These are phyloP conservation scores for Verticillium isaacii DNA, from an alignment of 2,329 filamentous ascomycete genomes.

Conservation along the genomic window DNA sequence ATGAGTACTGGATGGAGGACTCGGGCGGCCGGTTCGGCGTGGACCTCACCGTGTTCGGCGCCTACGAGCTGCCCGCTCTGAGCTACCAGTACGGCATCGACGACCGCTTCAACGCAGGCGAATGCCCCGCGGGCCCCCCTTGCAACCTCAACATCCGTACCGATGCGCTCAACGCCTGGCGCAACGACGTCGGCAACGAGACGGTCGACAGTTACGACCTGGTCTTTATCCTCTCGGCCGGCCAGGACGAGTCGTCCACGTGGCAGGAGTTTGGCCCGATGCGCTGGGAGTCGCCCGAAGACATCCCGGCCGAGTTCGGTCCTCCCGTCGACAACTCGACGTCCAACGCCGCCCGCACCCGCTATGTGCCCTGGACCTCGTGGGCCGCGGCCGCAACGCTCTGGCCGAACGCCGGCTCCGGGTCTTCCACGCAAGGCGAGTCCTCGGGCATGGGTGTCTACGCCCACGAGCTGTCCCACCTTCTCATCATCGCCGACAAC, in stretches of 20 bases:
- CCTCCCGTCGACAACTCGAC: constrained; percentile 27
- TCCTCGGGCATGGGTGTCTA: constrained; percentile 48
- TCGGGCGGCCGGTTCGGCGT: constrained; percentile 47
- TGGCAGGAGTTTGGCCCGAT: constrained; percentile 56
- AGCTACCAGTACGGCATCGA: constrained; percentile 48
- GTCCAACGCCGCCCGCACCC: constrained; percentile 41
- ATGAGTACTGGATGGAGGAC: constrained; percentile 56
- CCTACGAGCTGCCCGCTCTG: constrained; percentile 41
- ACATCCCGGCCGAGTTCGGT: constrained; percentile 43
- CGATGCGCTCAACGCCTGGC: constrained; percentile 44
- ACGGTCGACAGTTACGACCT: constrained; percentile 43
- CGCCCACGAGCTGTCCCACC: constrained; percentile 47
- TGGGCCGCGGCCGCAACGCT: constrained; percentile 46
- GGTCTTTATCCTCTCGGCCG: constrained; percentile 48
- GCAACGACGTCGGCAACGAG: constrained; percentile 44
- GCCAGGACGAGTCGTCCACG: constrained; percentile 49
- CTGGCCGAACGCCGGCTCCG: constrained; percentile 49
- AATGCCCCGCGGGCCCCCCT: constrained; percentile 34
- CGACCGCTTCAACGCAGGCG: constrained; percentile 40
- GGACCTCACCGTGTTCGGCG: constrained; percentile 46
- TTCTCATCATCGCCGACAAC: constrained; percentile 49
- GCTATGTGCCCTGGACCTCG: constrained; percentile 49
- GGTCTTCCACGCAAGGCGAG: constrained; percentile 48
- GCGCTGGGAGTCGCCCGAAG: constrained; percentile 40
- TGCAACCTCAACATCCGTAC: constrained; percentile 44